These are phyloP conservation scores for Fusarium sp. DNA, from an alignment of 2,329 filamentous ascomycete genomes.

Conservation along the genomic window DNA sequence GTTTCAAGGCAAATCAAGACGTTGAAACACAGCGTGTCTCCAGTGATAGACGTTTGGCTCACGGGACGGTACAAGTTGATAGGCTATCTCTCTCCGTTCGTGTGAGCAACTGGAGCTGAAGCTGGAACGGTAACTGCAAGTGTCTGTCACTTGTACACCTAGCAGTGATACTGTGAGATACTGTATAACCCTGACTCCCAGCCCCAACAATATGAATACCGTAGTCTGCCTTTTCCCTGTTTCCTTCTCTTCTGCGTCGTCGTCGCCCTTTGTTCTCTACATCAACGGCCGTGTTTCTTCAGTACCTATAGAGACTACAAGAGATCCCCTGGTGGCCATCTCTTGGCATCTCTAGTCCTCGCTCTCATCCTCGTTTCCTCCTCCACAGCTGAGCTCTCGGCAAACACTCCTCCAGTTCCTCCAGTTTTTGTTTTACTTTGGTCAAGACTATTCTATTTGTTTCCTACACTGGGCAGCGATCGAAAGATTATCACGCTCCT, in stretches of 20 bases:
- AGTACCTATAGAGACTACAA: slow-evolving; percentile 15
- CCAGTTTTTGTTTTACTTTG: background rate
- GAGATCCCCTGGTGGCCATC: slow-evolving; percentile 30
- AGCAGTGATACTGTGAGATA: slow-evolving; percentile 31
- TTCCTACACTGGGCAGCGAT: background rate
- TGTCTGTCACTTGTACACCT: slow-evolving; percentile 14
- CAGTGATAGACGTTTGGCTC: slow-evolving; percentile 18
- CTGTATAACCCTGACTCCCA: slow-evolving; percentile 17
- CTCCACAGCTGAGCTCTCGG: slow-evolving; percentile 6
- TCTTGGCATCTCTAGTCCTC: slow-evolving; percentile 31
- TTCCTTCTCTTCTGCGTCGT: background rate
- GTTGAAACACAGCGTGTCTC: slow-evolving; percentile 24
- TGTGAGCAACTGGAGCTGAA: background rate
- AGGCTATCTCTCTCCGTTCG: background rate
- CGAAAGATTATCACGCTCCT: slow-evolving; percentile 9
- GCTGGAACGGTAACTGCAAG: background rate
- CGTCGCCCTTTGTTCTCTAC: background rate
- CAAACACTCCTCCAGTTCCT: slow-evolving; percentile 8
- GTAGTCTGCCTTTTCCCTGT: background rate
- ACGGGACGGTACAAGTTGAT: slow-evolving; percentile 4
- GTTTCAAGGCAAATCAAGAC: slow-evolving; percentile 6
- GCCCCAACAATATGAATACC: slow-evolving; percentile 1
- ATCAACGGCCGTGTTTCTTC: slow-evolving; percentile 5
- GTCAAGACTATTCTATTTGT: background rate
- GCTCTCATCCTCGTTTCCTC: slow-evolving; percentile 10